These are phyloP conservation scores for Ophiostoma piceae DNA, from an alignment of 2,329 filamentous ascomycete genomes.

Conservation along the genomic window DNA sequence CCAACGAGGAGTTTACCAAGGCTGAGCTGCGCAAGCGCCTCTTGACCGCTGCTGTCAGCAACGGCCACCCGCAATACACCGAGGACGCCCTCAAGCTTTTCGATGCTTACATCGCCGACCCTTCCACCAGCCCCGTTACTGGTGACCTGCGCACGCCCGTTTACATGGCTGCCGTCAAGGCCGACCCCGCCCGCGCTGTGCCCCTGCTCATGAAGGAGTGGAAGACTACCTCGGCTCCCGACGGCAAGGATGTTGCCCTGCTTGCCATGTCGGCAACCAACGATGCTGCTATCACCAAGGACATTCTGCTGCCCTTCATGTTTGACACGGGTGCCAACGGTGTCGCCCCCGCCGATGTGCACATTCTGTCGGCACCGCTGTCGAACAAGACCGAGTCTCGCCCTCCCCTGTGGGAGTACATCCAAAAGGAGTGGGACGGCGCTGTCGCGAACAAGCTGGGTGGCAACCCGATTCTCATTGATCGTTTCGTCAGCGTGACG, in stretches of 20 bases:
- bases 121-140: constrained; percentile 64
- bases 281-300: constrained; percentile 60
- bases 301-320: constrained; percentile 69
- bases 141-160: constrained; percentile 75
- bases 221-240: constrained; percentile 73
- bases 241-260: constrained; percentile 84
- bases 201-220: constrained; percentile 80
- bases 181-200: constrained; percentile 63
- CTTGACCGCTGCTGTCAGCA: constrained; percentile 67
- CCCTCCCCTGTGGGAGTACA: constrained; percentile 74
- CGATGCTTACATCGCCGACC: constrained; percentile 67
- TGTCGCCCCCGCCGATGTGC: constrained; percentile 83
- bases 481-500: constrained; percentile 77
- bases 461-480: constrained; percentile 77
- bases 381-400: constrained; percentile 68
- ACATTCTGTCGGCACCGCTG: constrained; percentile 70
- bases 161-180: constrained; percentile 70
- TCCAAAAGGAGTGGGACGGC: constrained; percentile 78
- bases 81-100: constrained; percentile 75
- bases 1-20: constrained; percentile 73
- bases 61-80: constrained; percentile 69
- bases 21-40: constrained; percentile 79
- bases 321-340: constrained; percentile 57
- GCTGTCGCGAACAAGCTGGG: constrained; percentile 61
- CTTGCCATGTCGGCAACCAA: constrained; percentile 69